These are phyloP conservation scores for Aspergillus floridensis DNA, from an alignment of 2,329 filamentous ascomycete genomes.

Conservation along the genomic window DNA sequence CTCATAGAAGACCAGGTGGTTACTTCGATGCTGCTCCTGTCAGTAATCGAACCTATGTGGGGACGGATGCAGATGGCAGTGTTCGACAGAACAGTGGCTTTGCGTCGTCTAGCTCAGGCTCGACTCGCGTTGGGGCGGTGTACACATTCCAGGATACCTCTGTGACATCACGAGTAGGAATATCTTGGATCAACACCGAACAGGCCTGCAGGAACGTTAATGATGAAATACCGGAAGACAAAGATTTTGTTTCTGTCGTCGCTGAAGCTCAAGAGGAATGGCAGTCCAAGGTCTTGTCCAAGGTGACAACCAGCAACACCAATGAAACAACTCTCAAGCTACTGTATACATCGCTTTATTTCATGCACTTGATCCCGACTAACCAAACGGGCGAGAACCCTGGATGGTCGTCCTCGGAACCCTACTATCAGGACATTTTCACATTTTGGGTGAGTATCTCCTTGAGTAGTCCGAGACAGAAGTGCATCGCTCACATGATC, in stretches of 20 bases:
- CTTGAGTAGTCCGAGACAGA: neutral
- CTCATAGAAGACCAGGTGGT: constrained; percentile 49
- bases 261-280: constrained; percentile 53
- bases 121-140: constrained; percentile 42
- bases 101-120: constrained; percentile 45
- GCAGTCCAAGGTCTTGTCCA: constrained; percentile 62
- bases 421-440: constrained; percentile 70
- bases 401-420: constrained; percentile 61
- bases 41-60: constrained; percentile 29
- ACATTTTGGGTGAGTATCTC: constrained; percentile 57
- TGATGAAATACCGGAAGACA: constrained; percentile 53
- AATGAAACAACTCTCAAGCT: constrained; percentile 57
- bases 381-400: constrained; percentile 72
- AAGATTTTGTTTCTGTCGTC: constrained; percentile 46
- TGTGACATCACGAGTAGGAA: constrained; percentile 60
- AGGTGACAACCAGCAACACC: constrained; percentile 60
- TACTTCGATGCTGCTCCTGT: constrained; percentile 50
- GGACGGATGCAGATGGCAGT: constrained; percentile 28
- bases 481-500: constrained; percentile 20
- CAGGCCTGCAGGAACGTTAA: constrained; percentile 61
- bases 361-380: constrained; percentile 66
- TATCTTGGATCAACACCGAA: constrained; percentile 64
- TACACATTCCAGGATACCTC: constrained; percentile 53
- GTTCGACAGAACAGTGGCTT: constrained; percentile 26
- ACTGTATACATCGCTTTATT: constrained; percentile 67